Evolutionary conservation across 2,329 filamentous ascomycete species (phyloP).

Genomic region (Penicillium sp.): DNA sequence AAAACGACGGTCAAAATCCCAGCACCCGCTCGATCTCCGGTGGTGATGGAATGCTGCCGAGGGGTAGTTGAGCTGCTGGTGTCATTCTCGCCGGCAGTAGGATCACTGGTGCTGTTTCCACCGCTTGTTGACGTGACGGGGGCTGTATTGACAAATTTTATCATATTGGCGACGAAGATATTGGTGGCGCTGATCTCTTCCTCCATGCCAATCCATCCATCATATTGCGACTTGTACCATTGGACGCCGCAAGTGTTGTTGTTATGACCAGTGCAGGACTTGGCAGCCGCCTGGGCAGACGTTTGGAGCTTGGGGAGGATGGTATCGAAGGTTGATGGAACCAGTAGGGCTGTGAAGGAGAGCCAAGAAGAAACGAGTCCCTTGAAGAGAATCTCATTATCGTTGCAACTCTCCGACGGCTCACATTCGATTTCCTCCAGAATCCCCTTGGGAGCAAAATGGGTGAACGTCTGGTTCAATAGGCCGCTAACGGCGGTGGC

Average conservation of each 20-base stretch:
- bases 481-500: constrained; percentile 55
- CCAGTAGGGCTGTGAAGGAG: constrained; percentile 58
- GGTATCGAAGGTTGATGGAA: constrained; percentile 54
- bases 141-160: constrained; percentile 46
- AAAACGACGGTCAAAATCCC: constrained; percentile 6
- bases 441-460: constrained; percentile 31
- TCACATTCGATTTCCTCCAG: constrained; percentile 64
- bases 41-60: constrained; percentile 36
- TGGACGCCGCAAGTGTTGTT: constrained; percentile 62
- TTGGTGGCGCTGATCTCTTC: constrained; percentile 67
- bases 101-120: constrained; percentile 51
- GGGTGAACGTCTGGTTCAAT: constrained; percentile 48
- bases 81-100: constrained; percentile 33
- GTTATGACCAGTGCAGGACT: constrained; percentile 54
- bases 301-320: constrained; percentile 59
- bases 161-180: constrained; percentile 60
- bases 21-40: constrained; percentile 5
- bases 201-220: constrained; percentile 61
- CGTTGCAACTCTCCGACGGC: constrained; percentile 57
- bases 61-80: constrained; percentile 60
- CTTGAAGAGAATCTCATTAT: constrained; percentile 60
- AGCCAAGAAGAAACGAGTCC: constrained; percentile 69
- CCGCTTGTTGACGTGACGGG: constrained; percentile 48
- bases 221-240: constrained; percentile 56
- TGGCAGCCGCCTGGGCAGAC: constrained; percentile 59